These are phyloP conservation scores for Penicillium sp. DNA, from an alignment of 2,329 filamentous ascomycete genomes.

Conservation along the genomic window DNA sequence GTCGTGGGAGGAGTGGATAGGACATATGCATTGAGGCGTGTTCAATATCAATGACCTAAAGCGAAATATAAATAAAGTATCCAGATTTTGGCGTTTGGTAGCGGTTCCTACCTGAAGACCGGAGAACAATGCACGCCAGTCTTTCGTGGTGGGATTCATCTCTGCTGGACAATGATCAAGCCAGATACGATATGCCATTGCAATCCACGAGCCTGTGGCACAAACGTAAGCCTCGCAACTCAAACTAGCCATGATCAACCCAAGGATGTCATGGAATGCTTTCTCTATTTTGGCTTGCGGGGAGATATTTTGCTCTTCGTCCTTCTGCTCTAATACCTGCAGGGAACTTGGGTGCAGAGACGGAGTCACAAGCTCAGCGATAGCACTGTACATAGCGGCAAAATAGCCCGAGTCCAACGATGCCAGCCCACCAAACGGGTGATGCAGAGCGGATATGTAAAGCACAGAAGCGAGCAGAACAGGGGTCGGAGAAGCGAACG, in stretches of 20 bases:
- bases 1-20: conserved; percentile 27
- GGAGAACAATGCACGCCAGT: conserved; percentile 28
- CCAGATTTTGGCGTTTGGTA: too few relatives aligned
- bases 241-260: conserved; percentile 32
- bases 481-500: conserved; percentile 27
- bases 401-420: conserved; percentile 25
- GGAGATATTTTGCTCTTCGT: background rate
- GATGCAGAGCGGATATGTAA: conserved; percentile 31
- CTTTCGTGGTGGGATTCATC: conserved; percentile 9
- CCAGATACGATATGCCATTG: conserved; percentile 30
- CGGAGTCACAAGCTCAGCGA: conserved; percentile 25
- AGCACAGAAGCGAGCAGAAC: conserved; percentile 29
- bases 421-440: conserved; percentile 17
- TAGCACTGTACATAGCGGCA: conserved; percentile 25
- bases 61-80: background rate
- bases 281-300: conserved; percentile 8
- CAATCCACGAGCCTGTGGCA: conserved; percentile 31
- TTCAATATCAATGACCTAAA: conserved; percentile 31
- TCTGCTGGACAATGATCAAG: conserved; percentile 25
- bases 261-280: conserved; percentile 29
- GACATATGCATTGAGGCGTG: conserved; percentile 35
- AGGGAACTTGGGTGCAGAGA: background rate
- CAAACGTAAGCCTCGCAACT: conserved; percentile 30
- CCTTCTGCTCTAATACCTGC: background rate
- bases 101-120: conserved; percentile 25